Conservation (phyloP, 495 filamentous ascomycete genomes). For the Glutinoglossum americanum region DNA sequence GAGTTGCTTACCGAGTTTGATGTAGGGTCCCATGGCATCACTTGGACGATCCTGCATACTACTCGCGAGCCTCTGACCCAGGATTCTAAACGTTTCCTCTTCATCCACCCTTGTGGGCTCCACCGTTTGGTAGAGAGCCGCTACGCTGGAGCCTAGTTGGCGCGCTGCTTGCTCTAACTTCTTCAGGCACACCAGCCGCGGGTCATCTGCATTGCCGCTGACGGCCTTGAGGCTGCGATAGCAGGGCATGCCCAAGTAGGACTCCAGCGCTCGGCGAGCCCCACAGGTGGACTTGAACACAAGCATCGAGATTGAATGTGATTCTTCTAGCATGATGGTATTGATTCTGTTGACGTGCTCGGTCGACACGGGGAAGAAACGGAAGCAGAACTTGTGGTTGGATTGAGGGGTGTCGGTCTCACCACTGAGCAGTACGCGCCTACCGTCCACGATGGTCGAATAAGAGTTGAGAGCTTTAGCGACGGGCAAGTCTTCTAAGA, state of each 20-base stretch:
- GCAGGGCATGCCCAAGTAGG: conserved; percentile 12
- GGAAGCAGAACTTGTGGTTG: conserved; percentile 21
- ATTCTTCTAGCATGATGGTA: conserved; percentile 20
- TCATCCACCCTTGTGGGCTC: background rate
- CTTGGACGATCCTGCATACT: conserved; percentile 2
- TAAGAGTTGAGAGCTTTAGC: background rate
- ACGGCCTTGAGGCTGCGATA: conserved; percentile 7
- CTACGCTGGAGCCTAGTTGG: conserved; percentile 4
- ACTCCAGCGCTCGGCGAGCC: conserved; percentile 15
- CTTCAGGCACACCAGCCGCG: conserved; percentile 4
- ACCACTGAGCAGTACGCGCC: conserved; percentile 4
- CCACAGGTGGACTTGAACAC: conserved; percentile 11
- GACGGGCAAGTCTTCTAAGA: conserved; percentile 7
- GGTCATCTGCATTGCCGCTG: conserved; percentile 1
- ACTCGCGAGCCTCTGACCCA: background rate
- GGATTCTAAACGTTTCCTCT: background rate
- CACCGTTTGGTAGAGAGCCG: conserved; percentile 2
- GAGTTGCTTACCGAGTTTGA: conserved; percentile 6
- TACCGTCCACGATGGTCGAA: conserved; percentile 13
- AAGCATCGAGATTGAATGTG: conserved; percentile 9
- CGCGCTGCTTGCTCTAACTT: conserved; percentile 5
- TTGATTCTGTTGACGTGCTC: conserved; percentile 23
- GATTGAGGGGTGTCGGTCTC: conserved; percentile 4
- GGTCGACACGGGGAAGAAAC: conserved; percentile 16
- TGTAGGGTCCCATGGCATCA: conserved; percentile 2